phyloP scores from a whole-genome alignment of 257 asterid species.

The Gardenia jasminoides region DNA sequence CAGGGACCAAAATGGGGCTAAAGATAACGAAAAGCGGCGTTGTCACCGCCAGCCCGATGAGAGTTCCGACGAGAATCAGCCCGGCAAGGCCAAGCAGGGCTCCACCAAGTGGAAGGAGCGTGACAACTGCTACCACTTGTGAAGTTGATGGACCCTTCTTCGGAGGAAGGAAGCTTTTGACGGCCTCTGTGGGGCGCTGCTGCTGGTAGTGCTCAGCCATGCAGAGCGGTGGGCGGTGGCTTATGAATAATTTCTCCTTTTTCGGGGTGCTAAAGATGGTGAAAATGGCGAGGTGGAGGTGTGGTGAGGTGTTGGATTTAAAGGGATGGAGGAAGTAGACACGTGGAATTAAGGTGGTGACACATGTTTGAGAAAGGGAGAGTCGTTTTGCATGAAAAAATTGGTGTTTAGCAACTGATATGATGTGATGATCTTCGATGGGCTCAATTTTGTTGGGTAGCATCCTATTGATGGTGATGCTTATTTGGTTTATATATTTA shows the following conservation, averaged over 20 bases:
- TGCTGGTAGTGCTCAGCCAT: slow-evolving; percentile 32
- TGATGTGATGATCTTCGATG: not conserved
- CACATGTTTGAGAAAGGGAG: slow-evolving; percentile 35
- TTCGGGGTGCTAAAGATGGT: not conserved
- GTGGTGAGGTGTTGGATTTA: slow-evolving; percentile 2
- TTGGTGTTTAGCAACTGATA: not conserved
- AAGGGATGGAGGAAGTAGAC: slow-evolving; percentile 34
- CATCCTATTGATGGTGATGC: too few relatives aligned
- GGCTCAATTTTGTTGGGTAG: not conserved
- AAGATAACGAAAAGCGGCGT: slow-evolving; percentile 55
- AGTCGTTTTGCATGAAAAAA: slow-evolving; percentile 25
- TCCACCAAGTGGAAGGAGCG: slow-evolving; percentile 66
- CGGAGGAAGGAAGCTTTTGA: slow-evolving; percentile 29
- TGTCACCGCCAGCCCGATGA: slow-evolving; percentile 44
- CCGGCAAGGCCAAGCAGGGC: slow-evolving; percentile 58
- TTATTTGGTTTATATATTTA: too few relatives aligned
- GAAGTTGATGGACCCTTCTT: slow-evolving; percentile 43
- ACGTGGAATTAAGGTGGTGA: slow-evolving; percentile 40
- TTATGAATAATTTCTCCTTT: not conserved
- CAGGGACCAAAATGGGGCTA: slow-evolving; percentile 78
- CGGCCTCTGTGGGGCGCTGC: slow-evolving; percentile 18
- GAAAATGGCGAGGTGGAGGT: not conserved
- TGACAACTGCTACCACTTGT: slow-evolving; percentile 49
- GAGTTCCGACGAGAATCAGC: slow-evolving; percentile 48
- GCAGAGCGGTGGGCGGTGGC: slow-evolving; percentile 2